Base-by-base conservation (phyloP, 2,329 filamentous ascomycete species). In the Pseudogymnoascus sp. region DNA sequence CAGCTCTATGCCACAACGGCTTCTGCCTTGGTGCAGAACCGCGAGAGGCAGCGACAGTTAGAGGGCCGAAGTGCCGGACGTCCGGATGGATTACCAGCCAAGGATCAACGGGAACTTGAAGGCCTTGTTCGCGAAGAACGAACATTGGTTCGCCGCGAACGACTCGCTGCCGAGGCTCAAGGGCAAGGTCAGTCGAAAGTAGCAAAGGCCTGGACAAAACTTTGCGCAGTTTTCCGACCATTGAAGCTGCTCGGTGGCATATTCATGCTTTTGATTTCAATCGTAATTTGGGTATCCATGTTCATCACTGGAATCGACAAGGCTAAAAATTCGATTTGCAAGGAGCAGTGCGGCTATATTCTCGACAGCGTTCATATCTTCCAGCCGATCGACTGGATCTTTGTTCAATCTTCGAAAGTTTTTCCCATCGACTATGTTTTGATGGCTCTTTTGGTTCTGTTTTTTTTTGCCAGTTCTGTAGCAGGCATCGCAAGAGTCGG, bases 291-390 rank as follows among this genome's bases (percentile, higher is more conserved):
- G 82, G 82, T 88, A 7, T 96, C 90, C 11, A 97, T 99, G 91
- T 82, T 97, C 67, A 89, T 97, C 71, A 97, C 93, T 0, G 89
- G 86, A 66, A 91, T 97, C 70, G 94, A 99, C 82, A 97, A 97
- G 77, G 90, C 91, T 36, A 92, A 89, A 74, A 97, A 97, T 77
- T 97, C 92, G 3, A 78, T 95, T 64, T 99, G 94, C 82, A 93
- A 94, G 73, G 79, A 86, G 62, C 86, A 85, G 68, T 99, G 94
- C 72, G 94, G 94, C 64, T 99, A 97, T 75, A 89, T 97, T 58
- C 81, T 99, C 4, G 91, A 80, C 18, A 81, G 87, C 70, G 89
- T 95, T 73, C 91, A 95, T 72, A 86, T 97, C 67, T 96, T 97
- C 78, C 94, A 99, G 72, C 94, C 94, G 1, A 79, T 97, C 71